Base-by-base conservation (phyloP, 1,284 basidiomycete species). In the Cerioporus squamosus region DNA sequence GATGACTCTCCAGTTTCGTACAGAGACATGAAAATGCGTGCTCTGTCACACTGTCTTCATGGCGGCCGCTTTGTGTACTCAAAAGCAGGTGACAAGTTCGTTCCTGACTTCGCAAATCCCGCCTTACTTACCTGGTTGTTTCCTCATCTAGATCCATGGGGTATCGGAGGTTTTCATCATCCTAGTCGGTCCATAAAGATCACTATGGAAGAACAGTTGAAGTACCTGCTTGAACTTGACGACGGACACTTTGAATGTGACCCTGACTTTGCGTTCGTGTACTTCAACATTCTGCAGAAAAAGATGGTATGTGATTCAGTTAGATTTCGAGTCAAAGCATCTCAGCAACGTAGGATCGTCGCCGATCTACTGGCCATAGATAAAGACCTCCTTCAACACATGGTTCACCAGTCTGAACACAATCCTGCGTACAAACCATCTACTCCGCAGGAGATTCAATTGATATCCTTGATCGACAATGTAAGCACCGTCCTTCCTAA, bases 91-190 rank as follows among this genome's bases (percentile, higher is more conserved):
- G 22, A 14, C 5, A 7, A 50, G 0, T 57, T 60, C 6, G 33
- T 66, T 2, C 40, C 54, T 2, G 62, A 66, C 18, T 52, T 56
- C 26, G 20, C 62, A n/a, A 56, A 60, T 38, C 51, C 60, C 0
- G 24, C 20, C 0, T 14, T 66, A 2, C 38, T 66, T 31, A 46
- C 55, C 0, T 57, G 44, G 53, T 17, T 62, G 7, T 60, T 60
- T 43, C 60, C 57, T 2, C 59, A 64, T 43, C 26, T 65, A 1
- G 59, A 63, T 45, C 62, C 59, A 9, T 42, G 40, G 40, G 40
- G 40, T 7, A 42, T 42, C 20, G 40, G 40, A 3, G 40, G 40
- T 0, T 56, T 60, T n/a, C 14, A 38, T 29, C 43, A 61, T 12
- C 42, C n/a, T 9, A 17, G 39, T 1, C 53, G 60, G 2, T 6